Base-by-base conservation (phyloP, 805 yeast species). In the Kuraishia borneana region DNA sequence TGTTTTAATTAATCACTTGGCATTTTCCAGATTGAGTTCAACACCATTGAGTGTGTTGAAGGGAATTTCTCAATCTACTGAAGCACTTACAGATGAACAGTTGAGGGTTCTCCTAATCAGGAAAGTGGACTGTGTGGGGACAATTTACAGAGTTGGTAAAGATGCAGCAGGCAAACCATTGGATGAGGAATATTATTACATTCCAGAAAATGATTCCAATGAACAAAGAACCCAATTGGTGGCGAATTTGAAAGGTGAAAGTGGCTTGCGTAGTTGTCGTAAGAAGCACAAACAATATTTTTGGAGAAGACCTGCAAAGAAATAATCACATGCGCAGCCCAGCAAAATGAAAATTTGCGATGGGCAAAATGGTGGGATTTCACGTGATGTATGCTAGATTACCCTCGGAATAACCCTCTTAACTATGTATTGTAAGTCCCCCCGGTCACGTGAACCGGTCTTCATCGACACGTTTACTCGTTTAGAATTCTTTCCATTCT, bases 151-250 rank as follows among this genome's bases (percentile, higher is more conserved):
- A 54, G 67, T 70, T 38, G 96, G 96, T 32, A 88, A 87, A 54
- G 98, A 92, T 56, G 96, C 97, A 3, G 94, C 96, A 2, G 98
- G 97, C 8, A 85, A 87, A 54, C 83, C 83, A 3, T 64, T 92
- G 41, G 97, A 89, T 44, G 94, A 85, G 53, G 96, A 92, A 53
- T 92, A 84, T 51, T 92, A 87, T 55, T 92, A 92, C 51, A 75
- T 78, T 37, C 76, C 87, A 3, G 97, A 87, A 44, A 69, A 76
- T 31, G 98, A 92, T 55, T 51, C 58, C 25, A 95, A 89, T 49
- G 47, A 51, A 19, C 75, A 75, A 32, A 76, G 98, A 51, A 76
- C 73, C 27, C 56, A 56, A 32, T 58, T 87, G 42, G 94, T 88
- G 5, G 70, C 73, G 33, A 77, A 82, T 30, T 61, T 85, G 35